Evolutionary conservation across 495 filamentous ascomycete species (phyloP).

Genomic region (Pyrenula aspistea): DNA sequence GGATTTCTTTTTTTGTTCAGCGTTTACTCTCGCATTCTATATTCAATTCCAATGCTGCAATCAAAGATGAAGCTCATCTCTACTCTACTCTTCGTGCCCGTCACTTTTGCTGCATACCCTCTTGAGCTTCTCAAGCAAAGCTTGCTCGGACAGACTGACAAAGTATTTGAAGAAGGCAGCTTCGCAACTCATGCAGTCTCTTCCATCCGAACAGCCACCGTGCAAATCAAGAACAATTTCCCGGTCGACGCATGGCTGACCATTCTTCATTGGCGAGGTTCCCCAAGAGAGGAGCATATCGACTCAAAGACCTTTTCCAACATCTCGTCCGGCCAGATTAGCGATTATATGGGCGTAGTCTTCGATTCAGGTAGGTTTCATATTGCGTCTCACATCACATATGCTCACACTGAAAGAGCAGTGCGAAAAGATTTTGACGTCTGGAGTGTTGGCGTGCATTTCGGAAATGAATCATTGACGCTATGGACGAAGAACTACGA

Average conservation of each 20-base stretch:
- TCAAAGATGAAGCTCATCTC: background rate
- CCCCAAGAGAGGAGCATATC: background rate
- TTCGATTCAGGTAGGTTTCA: background rate
- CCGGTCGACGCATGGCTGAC: background rate
- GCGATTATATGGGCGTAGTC: background rate
- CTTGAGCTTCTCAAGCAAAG: background rate
- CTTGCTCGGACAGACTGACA: background rate
- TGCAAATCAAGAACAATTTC: background rate
- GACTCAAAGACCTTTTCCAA: background rate
- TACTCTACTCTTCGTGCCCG: background rate
- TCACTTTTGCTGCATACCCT: background rate
- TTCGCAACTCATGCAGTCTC: background rate
- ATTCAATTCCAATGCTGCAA: background rate
- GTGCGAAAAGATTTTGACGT: background rate
- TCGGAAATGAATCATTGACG: background rate
- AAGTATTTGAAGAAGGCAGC: background rate
- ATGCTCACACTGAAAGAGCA: background rate
- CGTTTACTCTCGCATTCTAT: background rate
- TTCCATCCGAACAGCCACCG: background rate
- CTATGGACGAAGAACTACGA: background rate
- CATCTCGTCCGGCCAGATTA: background rate
- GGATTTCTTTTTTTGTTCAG: background rate
- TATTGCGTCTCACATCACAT: background rate
- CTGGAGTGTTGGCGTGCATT: background rate
- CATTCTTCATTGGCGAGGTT: background rate